A percentile compares a stretch with the other conserved stretches of the same genome.
phyloP scores from a whole-genome alignment of 2,329 filamentous ascomycete species.

The Microcyclospora pomicola region DNA sequence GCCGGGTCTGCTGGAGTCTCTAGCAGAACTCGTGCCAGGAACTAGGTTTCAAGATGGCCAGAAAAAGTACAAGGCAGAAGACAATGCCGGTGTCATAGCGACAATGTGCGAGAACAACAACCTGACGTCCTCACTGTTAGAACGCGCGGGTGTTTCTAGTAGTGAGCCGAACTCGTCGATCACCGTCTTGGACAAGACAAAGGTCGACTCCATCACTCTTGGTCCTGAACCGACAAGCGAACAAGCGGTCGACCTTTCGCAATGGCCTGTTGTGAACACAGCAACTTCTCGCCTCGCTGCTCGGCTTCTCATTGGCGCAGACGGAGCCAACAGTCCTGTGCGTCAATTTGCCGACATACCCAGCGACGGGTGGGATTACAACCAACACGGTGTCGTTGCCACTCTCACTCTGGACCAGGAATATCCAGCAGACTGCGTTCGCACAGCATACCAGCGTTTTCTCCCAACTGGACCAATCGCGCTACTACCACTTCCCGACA shows the following conservation, averaged over 20 bases:
- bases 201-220: conserved; percentile 64
- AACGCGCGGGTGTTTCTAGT: conserved; percentile 31
- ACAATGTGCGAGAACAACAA: conserved; percentile 97
- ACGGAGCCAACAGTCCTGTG: conserved; percentile 90
- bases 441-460: conserved; percentile 89
- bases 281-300: conserved; percentile 52
- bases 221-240: conserved; percentile 46
- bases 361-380: conserved; percentile 85
- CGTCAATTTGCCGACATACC: conserved; percentile 76
- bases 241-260: conserved; percentile 54
- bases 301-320: conserved; percentile 77
- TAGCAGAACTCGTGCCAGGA: conserved; percentile 18
- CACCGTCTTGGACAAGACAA: conserved; percentile 60
- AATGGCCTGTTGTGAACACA: conserved; percentile 76
- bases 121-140: conserved; percentile 62
- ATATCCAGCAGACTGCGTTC: conserved; percentile 24
- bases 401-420: conserved; percentile 52
- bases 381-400: conserved; percentile 78
- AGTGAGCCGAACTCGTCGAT: neutral
- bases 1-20: conserved; percentile 12
- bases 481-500: conserved; percentile 75
- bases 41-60: conserved; percentile 12
- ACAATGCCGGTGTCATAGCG: conserved; percentile 45
- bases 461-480: conserved; percentile 84
- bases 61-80: conserved; percentile 11